Base-by-base conservation (phyloP, 2,329 filamentous ascomycete species). In the Monosporascus sp. region DNA sequence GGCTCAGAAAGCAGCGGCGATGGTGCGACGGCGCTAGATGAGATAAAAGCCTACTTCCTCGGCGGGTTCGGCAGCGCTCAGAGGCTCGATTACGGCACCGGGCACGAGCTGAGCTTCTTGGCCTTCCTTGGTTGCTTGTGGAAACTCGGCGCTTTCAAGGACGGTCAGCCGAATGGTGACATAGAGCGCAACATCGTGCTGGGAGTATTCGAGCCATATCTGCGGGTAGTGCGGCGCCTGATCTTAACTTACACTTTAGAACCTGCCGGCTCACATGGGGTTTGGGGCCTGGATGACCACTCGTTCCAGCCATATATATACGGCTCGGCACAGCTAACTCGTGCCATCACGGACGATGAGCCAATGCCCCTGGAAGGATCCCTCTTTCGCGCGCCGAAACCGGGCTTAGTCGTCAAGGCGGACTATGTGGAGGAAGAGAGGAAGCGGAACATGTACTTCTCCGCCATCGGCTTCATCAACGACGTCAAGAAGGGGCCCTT, bases 231-330 rank as follows among this genome's bases (percentile, higher is more conserved):
- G 46, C 86, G 94, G 39, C 84, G 81, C 42, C 78, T 99, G 9
- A 97, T 99, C 62, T 76, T 90, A 49, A 93, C 86, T 2, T 99
- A 97, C 68, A 97, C 86, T 1, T 82, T 99, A 20, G 94, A 99
- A 67, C 94, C 94, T 4, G 94, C 94, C 6, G 94, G 94, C 2
- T 96, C 93, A 1, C 94, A 97, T 67, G 94, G 94, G 3, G 94
- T 99, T 20, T 99, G 94, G 94, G 94, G 94, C 20, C 79, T 99
- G n/a, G 94, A 99, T 67, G 94, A 99, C 69, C 93, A 99, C 71
- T 92, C 85, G 8, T 97, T 99, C 68, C 71, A 94, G 25, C 89
- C 94, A 0, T 99, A 97, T 70, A 90, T 99, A 52, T 92, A 97
- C 58, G 94, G 94, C 34, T 96, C 92, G 2, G 92, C 94, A 0